These are phyloP conservation scores for Powellomyces hirtus DNA, from an alignment of 192 early-diverging fungal species.

Conservation along the genomic window DNA sequence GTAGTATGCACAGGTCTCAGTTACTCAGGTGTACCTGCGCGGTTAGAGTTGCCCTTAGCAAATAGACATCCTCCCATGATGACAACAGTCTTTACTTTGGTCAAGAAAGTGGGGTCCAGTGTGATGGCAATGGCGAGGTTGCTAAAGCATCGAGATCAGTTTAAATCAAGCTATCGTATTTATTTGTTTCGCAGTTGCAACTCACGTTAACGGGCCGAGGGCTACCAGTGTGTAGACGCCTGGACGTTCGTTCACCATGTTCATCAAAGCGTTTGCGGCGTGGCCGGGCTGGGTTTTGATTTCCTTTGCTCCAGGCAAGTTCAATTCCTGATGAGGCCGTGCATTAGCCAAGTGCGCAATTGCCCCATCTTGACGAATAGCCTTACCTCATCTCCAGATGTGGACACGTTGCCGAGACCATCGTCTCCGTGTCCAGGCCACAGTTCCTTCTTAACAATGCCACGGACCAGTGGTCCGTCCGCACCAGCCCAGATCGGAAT, in stretches of 20 bases:
- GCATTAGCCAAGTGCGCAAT: background rate
- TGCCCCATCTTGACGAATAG: too few species aligned
- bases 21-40: too few species aligned
- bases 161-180: background rate
- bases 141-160: background rate
- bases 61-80: constrained; percentile 50
- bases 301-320: constrained; percentile 16
- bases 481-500: constrained; percentile 40
- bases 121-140: constrained; percentile 49
- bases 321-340: background rate
- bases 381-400: background rate
- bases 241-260: constrained; percentile 33
- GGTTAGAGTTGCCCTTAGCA: constrained; percentile 46
- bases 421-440: constrained; percentile 41
- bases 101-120: constrained; percentile 46
- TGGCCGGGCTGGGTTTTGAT: constrained; percentile 23
- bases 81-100: constrained; percentile 36
- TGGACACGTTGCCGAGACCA: constrained; percentile 34
- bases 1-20: too few species aligned
- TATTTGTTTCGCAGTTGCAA: background rate
- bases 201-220: constrained; percentile 47
- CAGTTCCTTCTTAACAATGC: constrained; percentile 19
- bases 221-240: constrained; percentile 35
- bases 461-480: constrained; percentile 38
- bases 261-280: constrained; percentile 40